These are phyloP conservation scores for grape (Vitis vinifera) DNA, from an alignment of 164 flowering plant genomes.

Conservation along the genomic window ASM3070453v1 NC_081815.1:19544501-19545000, in stretches of 20 bases:
- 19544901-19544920: no score
- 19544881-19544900: no score
- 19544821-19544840: no score
- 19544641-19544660: conserved; percentile 15
- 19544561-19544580: neutral
- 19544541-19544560: conserved; percentile 14
- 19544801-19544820: neutral
- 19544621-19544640: conserved; percentile 19
- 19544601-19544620: conserved; percentile 11
- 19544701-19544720: conserved; percentile 21
- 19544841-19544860: no score
- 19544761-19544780: conserved; percentile 5
- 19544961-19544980: no score
- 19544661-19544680: neutral
- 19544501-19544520: neutral
- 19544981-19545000: no score
- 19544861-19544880: no score
- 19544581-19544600: neutral
- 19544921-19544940: no score
- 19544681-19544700: conserved; percentile 9
- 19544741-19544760: conserved; percentile 4
- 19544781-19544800: neutral
- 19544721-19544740: conserved; percentile 8
- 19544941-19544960: no score
- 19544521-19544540: conserved; percentile 9